Evolutionary conservation across 2,329 filamentous ascomycete genomes (phyloP).

Genomic region (Fusarium secorum): DNA sequence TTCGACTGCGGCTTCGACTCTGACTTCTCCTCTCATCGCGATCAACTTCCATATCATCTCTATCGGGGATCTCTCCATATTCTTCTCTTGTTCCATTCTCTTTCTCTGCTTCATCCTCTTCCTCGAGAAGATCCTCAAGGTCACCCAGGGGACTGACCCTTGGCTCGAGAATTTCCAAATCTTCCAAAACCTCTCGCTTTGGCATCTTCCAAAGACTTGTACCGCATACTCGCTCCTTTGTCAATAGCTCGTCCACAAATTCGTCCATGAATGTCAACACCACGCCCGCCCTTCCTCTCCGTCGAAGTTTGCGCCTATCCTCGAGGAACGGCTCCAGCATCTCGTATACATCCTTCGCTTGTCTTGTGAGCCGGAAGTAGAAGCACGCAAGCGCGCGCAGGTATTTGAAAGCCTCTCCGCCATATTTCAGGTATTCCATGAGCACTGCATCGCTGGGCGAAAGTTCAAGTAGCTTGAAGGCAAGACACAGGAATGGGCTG

Average conservation of each 20-base stretch:
- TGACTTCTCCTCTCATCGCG: slow-evolving; percentile 39
- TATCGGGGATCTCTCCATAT: slow-evolving; percentile 50
- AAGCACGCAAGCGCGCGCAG: slow-evolving; percentile 88
- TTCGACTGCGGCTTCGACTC: slow-evolving; percentile 34
- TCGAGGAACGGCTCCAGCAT: slow-evolving; percentile 83
- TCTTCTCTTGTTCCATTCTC: slow-evolving; percentile 48
- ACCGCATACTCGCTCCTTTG: slow-evolving; percentile 87
- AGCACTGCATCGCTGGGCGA: slow-evolving; percentile 81
- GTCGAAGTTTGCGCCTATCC: slow-evolving; percentile 83
- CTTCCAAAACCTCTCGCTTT: slow-evolving; percentile 81
- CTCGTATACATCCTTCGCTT: slow-evolving; percentile 80
- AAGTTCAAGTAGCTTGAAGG: slow-evolving; percentile 93
- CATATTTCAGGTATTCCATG: slow-evolving; percentile 78
- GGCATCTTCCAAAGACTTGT: slow-evolving; percentile 95
- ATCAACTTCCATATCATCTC: slow-evolving; percentile 53
- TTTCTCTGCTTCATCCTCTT: slow-evolving; percentile 59
- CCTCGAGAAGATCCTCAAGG: slow-evolving; percentile 74
- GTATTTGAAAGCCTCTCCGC: slow-evolving; percentile 83
- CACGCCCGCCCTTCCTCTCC: slow-evolving; percentile 77
- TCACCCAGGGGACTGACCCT: slow-evolving; percentile 84
- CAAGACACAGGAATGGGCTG: slow-evolving; percentile 90
- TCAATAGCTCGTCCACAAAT: slow-evolving; percentile 91
- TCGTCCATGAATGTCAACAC: slow-evolving; percentile 84
- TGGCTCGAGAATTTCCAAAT: slow-evolving; percentile 86
- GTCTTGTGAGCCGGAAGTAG: slow-evolving; percentile 89